phyloP scores from a whole-genome alignment of 495 filamentous ascomycete species.

The Clavariopsis aquatica region DNA sequence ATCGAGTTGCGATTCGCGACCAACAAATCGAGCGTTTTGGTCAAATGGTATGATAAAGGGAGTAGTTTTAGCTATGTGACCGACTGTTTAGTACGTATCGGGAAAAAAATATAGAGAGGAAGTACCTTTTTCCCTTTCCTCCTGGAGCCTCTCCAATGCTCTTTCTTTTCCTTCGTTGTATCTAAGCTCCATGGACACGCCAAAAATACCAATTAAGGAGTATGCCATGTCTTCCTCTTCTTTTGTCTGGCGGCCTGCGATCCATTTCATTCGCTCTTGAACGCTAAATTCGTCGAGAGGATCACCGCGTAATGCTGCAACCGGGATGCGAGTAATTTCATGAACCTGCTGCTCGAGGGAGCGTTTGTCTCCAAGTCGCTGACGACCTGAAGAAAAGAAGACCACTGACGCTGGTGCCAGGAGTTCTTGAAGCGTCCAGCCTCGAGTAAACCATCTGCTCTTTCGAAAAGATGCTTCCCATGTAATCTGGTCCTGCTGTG shows the following conservation, averaged over 20 bases:
- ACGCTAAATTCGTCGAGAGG: constrained; percentile 11
- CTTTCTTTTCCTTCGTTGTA: constrained; percentile 1
- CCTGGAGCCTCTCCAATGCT: constrained; percentile 2
- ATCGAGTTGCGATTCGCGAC: constrained; percentile 4
- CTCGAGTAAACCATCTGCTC: constrained; percentile 7
- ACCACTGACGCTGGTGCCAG: neutral
- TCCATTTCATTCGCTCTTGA: neutral
- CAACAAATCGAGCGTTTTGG: constrained; percentile 13
- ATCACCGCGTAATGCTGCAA: constrained; percentile 7
- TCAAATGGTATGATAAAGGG: constrained; percentile 4
- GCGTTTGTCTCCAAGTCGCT: constrained; percentile 3
- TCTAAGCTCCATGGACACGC: constrained; percentile 11
- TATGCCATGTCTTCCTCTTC: constrained; percentile 12
- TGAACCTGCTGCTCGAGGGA: neutral
- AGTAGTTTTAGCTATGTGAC: neutral
- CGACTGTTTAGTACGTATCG: neutral
- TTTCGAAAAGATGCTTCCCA: constrained; percentile 6
- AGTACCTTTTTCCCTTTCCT: constrained; percentile 10
- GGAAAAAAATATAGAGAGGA: neutral
- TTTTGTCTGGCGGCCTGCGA: neutral
- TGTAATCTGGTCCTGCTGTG: constrained; percentile 1
- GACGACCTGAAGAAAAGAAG: constrained; percentile 1
- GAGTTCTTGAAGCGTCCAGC: constrained; percentile 12
- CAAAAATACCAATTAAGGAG: constrained; percentile 11
- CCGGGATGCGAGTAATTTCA: constrained; percentile 7